Evolutionary conservation across 805 yeast genomes (phyloP).

Genomic region (Priceomyces castillae): DNA sequence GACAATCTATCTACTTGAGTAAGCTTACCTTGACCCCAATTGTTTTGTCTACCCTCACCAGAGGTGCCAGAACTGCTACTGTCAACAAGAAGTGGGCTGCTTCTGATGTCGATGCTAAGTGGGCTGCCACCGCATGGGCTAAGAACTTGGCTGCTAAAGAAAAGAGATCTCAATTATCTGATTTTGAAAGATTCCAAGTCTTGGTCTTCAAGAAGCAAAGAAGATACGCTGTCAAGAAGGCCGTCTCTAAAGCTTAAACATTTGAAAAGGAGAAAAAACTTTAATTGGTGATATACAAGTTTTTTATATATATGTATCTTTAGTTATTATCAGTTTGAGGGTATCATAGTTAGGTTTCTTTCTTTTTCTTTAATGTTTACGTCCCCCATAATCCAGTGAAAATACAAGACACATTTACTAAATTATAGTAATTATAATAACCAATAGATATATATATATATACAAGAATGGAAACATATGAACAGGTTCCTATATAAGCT

Average conservation of each 20-base stretch:
- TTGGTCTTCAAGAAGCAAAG: slow-evolving; percentile 96
- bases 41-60: slow-evolving; percentile 81
- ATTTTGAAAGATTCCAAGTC: slow-evolving; percentile 99
- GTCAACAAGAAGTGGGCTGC: slow-evolving; percentile 93
- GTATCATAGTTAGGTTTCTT: slow-evolving; percentile 25
- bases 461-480: slow-evolving; percentile 1
- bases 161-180: slow-evolving; percentile 89
- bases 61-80: slow-evolving; percentile 86
- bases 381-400: slow-evolving; percentile 19
- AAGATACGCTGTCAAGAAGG: slow-evolving; percentile 91
- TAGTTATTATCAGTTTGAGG: slow-evolving; percentile 24
- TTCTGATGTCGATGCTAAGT: slow-evolving; percentile 82
- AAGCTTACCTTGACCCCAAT: slow-evolving; percentile 91
- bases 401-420: slow-evolving; percentile 7
- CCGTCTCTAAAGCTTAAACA: slow-evolving; percentile 89
- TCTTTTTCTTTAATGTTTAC: slow-evolving; percentile 22
- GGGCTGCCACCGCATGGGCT: slow-evolving; percentile 96
- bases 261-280: slow-evolving; percentile 11
- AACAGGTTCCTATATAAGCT: background rate
- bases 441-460: background rate
- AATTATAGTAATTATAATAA: too few relatives aligned
- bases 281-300: slow-evolving; percentile 11
- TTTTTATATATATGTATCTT: slow-evolving; percentile 22
- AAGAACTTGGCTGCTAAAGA: slow-evolving; percentile 95
- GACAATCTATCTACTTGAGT: slow-evolving; percentile 88